Conservation (phyloP, 108 stramenopile species). For the Epipyxis sp. region DNA sequence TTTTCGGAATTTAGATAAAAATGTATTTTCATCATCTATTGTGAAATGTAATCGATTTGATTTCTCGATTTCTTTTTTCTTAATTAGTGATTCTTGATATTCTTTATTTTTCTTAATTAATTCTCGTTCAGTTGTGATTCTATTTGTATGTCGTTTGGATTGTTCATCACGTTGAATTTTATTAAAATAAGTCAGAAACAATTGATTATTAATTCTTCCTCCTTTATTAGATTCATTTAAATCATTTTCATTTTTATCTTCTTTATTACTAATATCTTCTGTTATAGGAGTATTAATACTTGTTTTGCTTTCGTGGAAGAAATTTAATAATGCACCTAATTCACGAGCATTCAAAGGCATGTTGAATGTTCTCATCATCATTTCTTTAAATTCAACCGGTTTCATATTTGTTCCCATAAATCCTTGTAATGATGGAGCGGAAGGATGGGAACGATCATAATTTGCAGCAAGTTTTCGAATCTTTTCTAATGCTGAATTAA, state of each 20-base stretch:
- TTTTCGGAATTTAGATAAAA: neutral
- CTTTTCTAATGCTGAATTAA: neutral
- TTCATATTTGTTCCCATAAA: constrained; percentile 17
- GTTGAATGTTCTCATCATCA: constrained; percentile 23
- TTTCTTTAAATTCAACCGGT: constrained; percentile 6
- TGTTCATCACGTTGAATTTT: constrained; percentile 17
- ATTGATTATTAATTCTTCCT: neutral
- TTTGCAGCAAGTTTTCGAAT: neutral
- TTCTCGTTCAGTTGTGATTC: neutral
- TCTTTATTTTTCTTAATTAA: neutral
- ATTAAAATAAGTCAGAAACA: constrained; percentile 12
- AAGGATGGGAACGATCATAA: constrained; percentile 31
- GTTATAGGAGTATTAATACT: neutral
- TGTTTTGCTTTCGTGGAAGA: neutral
- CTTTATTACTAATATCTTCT: neutral
- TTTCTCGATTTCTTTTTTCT: neutral
- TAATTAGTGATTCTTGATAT: neutral
- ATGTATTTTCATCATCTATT: constrained; percentile 13
- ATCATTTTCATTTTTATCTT: too few species aligned
- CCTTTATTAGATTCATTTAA: neutral
- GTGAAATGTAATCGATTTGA: neutral
- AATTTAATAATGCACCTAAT: neutral
- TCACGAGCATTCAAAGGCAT: neutral
- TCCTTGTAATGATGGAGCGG: constrained; percentile 2
- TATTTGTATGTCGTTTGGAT: neutral